phyloP scores from a whole-genome alignment of 352 stramenopile species.

The Phytophthora vignae region DNA sequence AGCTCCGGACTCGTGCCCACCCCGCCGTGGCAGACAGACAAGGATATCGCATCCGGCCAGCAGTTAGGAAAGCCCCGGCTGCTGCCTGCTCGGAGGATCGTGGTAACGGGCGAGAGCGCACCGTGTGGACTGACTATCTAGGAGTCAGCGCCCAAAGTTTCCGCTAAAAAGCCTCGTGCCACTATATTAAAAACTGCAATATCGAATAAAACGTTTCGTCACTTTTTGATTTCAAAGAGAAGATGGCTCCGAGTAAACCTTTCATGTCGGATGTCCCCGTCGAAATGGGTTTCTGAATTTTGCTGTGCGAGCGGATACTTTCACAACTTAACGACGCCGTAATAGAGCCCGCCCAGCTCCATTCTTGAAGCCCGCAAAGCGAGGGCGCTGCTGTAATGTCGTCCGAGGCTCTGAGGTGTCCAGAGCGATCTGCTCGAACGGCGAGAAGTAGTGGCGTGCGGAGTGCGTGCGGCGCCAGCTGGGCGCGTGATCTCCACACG shows the following conservation, averaged over 20 bases:
- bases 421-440: slow-evolving; percentile 40
- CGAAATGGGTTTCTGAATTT: slow-evolving; percentile 7
- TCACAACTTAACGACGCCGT: slow-evolving; percentile 33
- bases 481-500: slow-evolving; percentile 7
- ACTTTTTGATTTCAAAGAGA: not conserved
- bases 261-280: not conserved
- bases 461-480: slow-evolving; percentile 38
- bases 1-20: too few relatives aligned
- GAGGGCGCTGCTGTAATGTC: slow-evolving; percentile 14
- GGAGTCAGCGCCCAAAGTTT: slow-evolving; percentile 26
- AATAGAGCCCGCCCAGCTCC: slow-evolving; percentile 15
- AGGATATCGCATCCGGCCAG: slow-evolving; percentile 13
- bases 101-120: not conserved
- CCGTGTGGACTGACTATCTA: slow-evolving; percentile 26
- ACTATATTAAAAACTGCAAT: not conserved
- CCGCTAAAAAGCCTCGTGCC: not conserved
- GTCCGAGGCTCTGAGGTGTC: slow-evolving; percentile 4
- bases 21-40: not conserved
- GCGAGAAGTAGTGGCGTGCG: slow-evolving; percentile 45
- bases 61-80: slow-evolving; percentile 23
- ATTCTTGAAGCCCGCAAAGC: slow-evolving; percentile 21
- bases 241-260: not conserved
- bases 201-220: not conserved
- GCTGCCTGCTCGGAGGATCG: slow-evolving; percentile 16
- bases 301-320: slow-evolving; percentile 21